Evolutionary conservation across 495 filamentous ascomycete species (phyloP), one percentile per base, ranked within the genome.

Genomic region (Talaromyces adpressus): DNA sequence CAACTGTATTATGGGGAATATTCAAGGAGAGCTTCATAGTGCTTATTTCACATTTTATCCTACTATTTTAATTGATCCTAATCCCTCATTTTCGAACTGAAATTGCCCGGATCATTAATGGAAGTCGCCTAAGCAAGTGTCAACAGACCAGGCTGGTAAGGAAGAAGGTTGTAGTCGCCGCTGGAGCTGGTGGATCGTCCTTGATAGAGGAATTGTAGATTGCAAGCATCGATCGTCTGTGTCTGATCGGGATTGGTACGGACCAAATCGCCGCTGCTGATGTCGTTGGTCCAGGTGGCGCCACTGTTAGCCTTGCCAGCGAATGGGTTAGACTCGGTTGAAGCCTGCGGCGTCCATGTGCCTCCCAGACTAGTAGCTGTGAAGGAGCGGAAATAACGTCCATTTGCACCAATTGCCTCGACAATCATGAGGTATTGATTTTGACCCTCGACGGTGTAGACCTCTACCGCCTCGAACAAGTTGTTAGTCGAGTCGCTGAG

Each of bases 401-500:
- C 85, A 23, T 79, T 67, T 0, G 74, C n/a, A 1, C 85, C 84
- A 39, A 85, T 84, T 1, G 81, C 71, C 71, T 89, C 86, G 63
- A 88, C 81, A 39, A 89, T 81, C 84, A 89, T 87, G 9, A 89
- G 78, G 58, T 83, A 85, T 51, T 75, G 60, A 57, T 71, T 77
- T 63, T 82, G 77, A 39, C 80, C 82, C 7, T 69, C 6, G 49
- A 88, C 70, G 6, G 79, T 86, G 73, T 88, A 89, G 25, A 88
- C 85, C 62, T 87, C 77, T 0, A 87, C 84, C 4, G 83, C 84
- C 63, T 88, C 85, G 67, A 87, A 89, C 2, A 87, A 73, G 69
- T 84, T 80, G 70, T 84, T 77, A 2, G 57, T 74, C 6, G 75
- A 64, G 65, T 82, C 84, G 69, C 68, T 79, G n/a, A 87, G 59